Base-by-base conservation (phyloP, 495 filamentous ascomycete species). In the Penicillium ochrochloron region DNA sequence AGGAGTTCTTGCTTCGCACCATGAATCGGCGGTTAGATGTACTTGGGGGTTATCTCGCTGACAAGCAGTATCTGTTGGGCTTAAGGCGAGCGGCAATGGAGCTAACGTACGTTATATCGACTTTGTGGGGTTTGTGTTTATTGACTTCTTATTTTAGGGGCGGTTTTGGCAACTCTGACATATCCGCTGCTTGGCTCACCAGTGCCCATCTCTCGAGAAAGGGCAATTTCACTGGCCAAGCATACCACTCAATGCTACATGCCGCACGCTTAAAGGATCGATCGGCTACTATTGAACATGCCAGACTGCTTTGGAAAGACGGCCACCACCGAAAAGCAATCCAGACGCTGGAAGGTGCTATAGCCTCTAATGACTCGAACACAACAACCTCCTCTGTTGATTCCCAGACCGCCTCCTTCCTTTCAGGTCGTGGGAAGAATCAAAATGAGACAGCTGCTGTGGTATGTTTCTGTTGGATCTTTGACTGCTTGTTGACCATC, bases 241-340 rank as follows among this genome's bases (percentile, higher is more conserved):
- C 95, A 9, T 97, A 95, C 81, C 93, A 96, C 76, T 92, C 94
- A 23, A 92, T 97, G 60, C 83, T 97, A 25, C 92, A 96, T 77
- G 94, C 96, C 29, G 88, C 91, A 14, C 84, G 89, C 64, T 84
- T 97, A 29, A 92, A 92, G 27, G 92, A 95, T 67, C 84, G 88
- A 55, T 90, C 92, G 11, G 92, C 95, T 41, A 92, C 89, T 37
- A 92, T 97, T 64, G 96, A 99, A 72, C 93, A 99, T 75, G 91
- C 95, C 8, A 84, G 90, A 57, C 84, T 98, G 46, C 79, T 98
- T n/a, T 98, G 95, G 92, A 93, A 91, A 68, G 92, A 96, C 73
- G 93, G 93, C 7, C 88, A 97, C 71, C 93, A 97, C 71, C 87
- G 93, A 53, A 97, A 97, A 77, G 96, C 96, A 17, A 98, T 99